Evolutionary conservation across 1,284 basidiomycete species (phyloP).

Genomic region (Tremellales sp.): DNA sequence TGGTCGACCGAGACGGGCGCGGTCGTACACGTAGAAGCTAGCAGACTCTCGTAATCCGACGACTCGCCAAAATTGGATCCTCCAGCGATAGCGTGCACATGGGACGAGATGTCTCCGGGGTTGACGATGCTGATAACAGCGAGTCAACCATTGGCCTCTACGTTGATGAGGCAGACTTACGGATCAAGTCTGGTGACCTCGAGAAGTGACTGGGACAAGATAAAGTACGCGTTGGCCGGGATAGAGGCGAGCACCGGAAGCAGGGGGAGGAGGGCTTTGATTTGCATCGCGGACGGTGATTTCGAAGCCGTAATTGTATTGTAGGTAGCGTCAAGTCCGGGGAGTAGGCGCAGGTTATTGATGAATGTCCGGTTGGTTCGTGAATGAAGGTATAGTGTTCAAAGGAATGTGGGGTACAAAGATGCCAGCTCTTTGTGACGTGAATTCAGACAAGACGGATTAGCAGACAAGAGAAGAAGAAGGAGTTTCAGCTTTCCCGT

Average conservation of each 20-base stretch:
- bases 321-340: neutral
- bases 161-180: slow-evolving; percentile 22
- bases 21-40: slow-evolving; percentile 45
- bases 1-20: slow-evolving; percentile 47
- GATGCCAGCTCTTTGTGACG: no score
- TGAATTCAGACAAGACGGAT: no score
- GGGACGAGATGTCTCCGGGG: slow-evolving; percentile 34
- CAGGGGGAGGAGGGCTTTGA: slow-evolving; percentile 16
- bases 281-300: slow-evolving; percentile 18
- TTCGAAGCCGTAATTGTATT: neutral
- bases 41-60: slow-evolving; percentile 38
- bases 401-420: no score
- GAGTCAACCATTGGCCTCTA: neutral
- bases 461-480: no score
- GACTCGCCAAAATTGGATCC: slow-evolving; percentile 46
- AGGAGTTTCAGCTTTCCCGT: no score
- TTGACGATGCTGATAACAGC: slow-evolving; percentile 30
- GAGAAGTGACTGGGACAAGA: slow-evolving; percentile 38
- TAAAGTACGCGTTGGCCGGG: slow-evolving; percentile 38
- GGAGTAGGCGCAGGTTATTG: no score
- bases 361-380: no score
- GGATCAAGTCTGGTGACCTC: slow-evolving; percentile 43
- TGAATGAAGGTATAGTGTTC: no score
- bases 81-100: slow-evolving; percentile 47
- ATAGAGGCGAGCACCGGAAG: slow-evolving; percentile 24